These are phyloP conservation scores for Populus alba DNA, from an alignment of 345 rosid genomes.

Conservation along the genomic window DNA sequence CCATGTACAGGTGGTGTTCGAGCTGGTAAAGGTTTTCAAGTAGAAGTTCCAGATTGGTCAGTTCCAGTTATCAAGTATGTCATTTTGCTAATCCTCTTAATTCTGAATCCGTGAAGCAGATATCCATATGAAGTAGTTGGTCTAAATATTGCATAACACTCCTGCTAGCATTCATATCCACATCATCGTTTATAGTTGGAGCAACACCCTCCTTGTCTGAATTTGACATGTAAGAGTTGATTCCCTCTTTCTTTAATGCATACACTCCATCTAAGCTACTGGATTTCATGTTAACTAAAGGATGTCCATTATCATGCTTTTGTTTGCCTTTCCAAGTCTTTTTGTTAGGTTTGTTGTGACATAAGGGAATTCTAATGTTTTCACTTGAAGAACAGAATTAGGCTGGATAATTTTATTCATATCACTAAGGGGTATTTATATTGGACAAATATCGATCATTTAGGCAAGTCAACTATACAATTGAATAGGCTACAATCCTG, in stretches of 20 bases:
- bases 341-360: background rate
- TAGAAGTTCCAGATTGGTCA: constrained; percentile 77
- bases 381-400: background rate
- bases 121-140: no score
- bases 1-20: constrained; percentile 52
- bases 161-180: no score
- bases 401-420: background rate
- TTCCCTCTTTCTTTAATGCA: background rate
- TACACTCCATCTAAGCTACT: background rate
- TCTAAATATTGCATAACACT: no score
- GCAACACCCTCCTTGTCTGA: no score
- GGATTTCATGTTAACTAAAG: background rate
- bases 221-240: background rate
- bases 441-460: background rate
- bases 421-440: background rate
- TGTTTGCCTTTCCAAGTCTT: background rate
- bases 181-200: no score
- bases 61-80: constrained; percentile 41
- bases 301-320: no score
- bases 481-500: background rate
- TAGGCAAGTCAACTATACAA: background rate
- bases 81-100: no score
- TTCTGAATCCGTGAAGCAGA: no score
- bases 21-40: constrained; percentile 81
- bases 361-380: background rate